These are phyloP conservation scores for Torulaspora pretoriensis DNA, from an alignment of 1,139 yeast genomes.

Conservation along the genomic window DNA sequence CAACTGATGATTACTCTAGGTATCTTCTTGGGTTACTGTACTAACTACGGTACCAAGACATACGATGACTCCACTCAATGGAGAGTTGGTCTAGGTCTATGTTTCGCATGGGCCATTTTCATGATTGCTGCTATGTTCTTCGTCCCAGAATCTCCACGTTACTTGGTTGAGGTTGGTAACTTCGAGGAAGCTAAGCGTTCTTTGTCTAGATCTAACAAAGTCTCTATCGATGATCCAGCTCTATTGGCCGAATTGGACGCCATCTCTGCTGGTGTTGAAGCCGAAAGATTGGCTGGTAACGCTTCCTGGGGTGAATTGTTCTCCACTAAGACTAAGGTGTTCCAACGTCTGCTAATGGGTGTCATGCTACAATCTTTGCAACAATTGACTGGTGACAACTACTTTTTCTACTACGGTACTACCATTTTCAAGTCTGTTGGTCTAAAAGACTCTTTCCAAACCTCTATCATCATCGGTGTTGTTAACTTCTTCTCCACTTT, in stretches of 20 bases:
- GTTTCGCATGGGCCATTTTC: constrained; percentile 42
- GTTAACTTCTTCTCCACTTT: constrained; percentile 70
- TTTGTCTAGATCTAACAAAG: constrained; percentile 54
- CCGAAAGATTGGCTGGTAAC: constrained; percentile 56
- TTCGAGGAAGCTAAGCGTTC: constrained; percentile 56
- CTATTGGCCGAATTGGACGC: constrained; percentile 54
- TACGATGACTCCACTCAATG: constrained; percentile 50
- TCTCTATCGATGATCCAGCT: constrained; percentile 51
- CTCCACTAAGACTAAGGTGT: constrained; percentile 61
- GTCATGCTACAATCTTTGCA: constrained; percentile 61
- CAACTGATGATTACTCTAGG: constrained; percentile 62
- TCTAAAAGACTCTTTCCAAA: constrained; percentile 59
- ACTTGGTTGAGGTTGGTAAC: constrained; percentile 49
- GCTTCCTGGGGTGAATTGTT: constrained; percentile 60
- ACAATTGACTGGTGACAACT: constrained; percentile 71
- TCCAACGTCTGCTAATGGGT: constrained; percentile 62
- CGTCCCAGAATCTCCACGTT: constrained; percentile 80
- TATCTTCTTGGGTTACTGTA: constrained; percentile 58
- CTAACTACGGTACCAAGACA: constrained; percentile 53
- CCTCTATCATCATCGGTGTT: constrained; percentile 65
- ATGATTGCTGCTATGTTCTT: constrained; percentile 52
- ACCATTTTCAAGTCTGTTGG: constrained; percentile 68
- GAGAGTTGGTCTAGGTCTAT: constrained; percentile 57
- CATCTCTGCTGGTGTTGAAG: constrained; percentile 58
- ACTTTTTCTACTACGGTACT: constrained; percentile 71